Evolutionary conservation across 2,329 filamentous ascomycete genomes (phyloP), one percentile per base, ranked within the genome.

Genomic region (Colletotrichum lindemuthianum): DNA sequence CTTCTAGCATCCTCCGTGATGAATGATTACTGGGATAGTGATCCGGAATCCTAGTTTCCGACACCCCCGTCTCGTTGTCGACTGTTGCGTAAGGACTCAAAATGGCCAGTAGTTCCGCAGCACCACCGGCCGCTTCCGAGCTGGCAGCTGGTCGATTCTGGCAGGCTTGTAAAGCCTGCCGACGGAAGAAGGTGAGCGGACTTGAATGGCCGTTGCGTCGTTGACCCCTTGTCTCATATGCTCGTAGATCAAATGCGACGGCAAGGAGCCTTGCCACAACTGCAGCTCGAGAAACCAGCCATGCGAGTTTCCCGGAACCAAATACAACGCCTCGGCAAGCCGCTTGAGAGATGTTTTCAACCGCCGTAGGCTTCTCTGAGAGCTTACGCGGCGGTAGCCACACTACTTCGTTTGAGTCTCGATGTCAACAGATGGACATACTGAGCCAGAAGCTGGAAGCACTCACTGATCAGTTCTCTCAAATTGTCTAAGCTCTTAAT

Each of bases 231-330:
- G 24, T 24, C 24, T 24, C 24, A 24, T 24, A 24, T 1, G 1
- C 24, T 24, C 24, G 4, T 6, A 72, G 71, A 66, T 72, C 12
- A 72, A 72, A 60, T 72, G 71, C 44, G 70, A 72, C 32, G 71
- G 71, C 11, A 69, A 70, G 24, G 56, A 67, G n/a, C 69, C 70
- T 3, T 72, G 71, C 51, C 60, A 69, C 51, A 72, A 70, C 7
- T 72, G 71, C 50, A 68, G 59, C 53, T 71, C 69, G 2, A 68
- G 71, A 3, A 66, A 66, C 4, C 64, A 67, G 16, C 6, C 48
- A 0, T 72, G 71, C 51, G 68, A 69, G 40, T 71, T 69, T 16
- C 69, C 70, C 1, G 69, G 59, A 13, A 61, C 57, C 45, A 69
- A 69, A 32, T 69, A 72, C 57, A 69, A 72, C 53, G 71, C 69